Conservation (phyloP, 2,329 filamentous ascomycete species). For the Talaromyces sp. region DNA sequence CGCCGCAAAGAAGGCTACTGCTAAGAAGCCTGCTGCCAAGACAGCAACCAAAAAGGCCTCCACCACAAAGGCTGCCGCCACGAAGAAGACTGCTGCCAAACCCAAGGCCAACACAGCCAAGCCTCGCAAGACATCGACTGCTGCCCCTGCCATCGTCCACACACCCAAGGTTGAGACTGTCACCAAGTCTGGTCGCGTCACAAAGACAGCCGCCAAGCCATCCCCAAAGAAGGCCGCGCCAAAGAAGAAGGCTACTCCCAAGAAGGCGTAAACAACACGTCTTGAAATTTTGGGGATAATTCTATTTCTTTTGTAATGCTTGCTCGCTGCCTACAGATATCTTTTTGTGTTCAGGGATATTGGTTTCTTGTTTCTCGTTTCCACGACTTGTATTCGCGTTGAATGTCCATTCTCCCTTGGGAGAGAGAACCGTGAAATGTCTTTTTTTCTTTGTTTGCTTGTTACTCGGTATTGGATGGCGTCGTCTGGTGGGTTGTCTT, state of each 20-base stretch:
- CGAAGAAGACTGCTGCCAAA: constrained; percentile 50
- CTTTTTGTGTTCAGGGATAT: constrained; percentile 3
- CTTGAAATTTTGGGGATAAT: constrained; percentile 13
- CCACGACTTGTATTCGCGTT: background rate
- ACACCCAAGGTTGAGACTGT: constrained; percentile 67
- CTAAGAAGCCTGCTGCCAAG: constrained; percentile 39
- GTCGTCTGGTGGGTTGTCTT: constrained; percentile 31
- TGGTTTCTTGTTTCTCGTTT: constrained; percentile 1
- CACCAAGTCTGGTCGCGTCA: constrained; percentile 81
- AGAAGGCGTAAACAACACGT: constrained; percentile 10
- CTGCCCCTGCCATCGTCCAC: constrained; percentile 61
- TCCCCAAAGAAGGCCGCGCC: constrained; percentile 40
- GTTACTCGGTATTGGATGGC: constrained; percentile 27
- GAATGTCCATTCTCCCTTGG: background rate
- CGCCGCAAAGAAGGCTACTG: constrained; percentile 6
- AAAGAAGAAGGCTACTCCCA: constrained; percentile 37
- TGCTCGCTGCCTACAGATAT: background rate
- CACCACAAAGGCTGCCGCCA: constrained; percentile 43
- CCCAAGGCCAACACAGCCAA: constrained; percentile 50
- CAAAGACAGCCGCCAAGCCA: constrained; percentile 39
- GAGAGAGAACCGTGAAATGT: background rate
- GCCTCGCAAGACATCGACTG: constrained; percentile 47
- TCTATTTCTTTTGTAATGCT: constrained; percentile 10
- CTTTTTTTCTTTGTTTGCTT: background rate
- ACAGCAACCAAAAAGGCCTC: constrained; percentile 40